These are phyloP conservation scores for Inonotus obliquus DNA, from an alignment of 1,284 basidiomycete genomes.

Conservation along the genomic window DNA sequence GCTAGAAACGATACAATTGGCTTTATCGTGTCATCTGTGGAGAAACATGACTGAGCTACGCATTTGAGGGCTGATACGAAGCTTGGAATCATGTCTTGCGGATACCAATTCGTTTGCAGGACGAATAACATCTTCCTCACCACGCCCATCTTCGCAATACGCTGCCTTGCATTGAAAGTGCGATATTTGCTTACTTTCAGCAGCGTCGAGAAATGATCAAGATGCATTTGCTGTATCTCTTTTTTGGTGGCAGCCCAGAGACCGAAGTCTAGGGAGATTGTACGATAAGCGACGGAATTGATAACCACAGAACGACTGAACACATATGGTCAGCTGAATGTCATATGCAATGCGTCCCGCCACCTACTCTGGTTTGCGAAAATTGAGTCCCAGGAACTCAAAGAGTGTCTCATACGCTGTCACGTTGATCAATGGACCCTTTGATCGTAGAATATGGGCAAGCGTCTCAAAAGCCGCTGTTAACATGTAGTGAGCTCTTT, in stretches of 20 bases:
- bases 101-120: conserved; percentile 74
- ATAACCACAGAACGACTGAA: conserved; percentile 73
- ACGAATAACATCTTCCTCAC: conserved; percentile 78
- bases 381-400: conserved; percentile 80
- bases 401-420: conserved; percentile 76
- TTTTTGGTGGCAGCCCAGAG: conserved; percentile 75
- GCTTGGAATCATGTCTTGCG: conserved; percentile 45
- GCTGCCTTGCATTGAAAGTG: conserved; percentile 67
- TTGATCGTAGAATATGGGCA: conserved; percentile 67
- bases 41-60: conserved; percentile 57
- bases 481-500: not conserved
- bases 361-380: conserved; percentile 72
- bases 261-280: conserved; percentile 85
- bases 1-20: conserved; percentile 83
- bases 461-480: conserved; percentile 87
- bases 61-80: conserved; percentile 58
- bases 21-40: conserved; percentile 72
- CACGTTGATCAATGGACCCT: conserved; percentile 72
- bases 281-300: conserved; percentile 79
- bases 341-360: conserved; percentile 13
- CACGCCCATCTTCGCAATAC: conserved; percentile 66
- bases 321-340: not conserved
- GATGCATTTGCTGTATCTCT: conserved; percentile 72
- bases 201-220: conserved; percentile 78
- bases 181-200: conserved; percentile 67